A percentile compares a stretch with the other conserved stretches of the same genome.
These are phyloP conservation scores for Epichloe hybrida DNA, from an alignment of 2,329 filamentous ascomycete genomes.

Conservation along the genomic window DNA sequence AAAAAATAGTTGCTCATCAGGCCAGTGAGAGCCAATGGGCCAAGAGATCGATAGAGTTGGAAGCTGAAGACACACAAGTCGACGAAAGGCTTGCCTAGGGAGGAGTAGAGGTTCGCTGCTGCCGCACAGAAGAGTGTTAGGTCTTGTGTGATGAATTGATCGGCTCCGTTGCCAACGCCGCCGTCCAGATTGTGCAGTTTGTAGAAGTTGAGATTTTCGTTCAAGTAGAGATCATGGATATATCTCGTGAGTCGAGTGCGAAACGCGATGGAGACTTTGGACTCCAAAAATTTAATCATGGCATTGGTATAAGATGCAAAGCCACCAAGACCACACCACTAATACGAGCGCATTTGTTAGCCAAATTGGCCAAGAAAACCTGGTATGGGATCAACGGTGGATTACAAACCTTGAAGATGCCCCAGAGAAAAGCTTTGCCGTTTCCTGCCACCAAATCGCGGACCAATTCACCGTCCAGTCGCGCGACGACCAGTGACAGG, in stretches of 20 bases:
- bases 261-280: conserved; percentile 96
- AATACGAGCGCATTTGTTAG: conserved; percentile 3
- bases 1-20: conserved; percentile 87
- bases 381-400: background rate
- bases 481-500: conserved; percentile 80
- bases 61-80: conserved; percentile 97
- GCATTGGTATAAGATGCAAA: conserved; percentile 96
- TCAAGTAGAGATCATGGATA: conserved; percentile 93
- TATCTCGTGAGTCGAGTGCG: conserved; percentile 87
- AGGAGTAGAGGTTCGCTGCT: conserved; percentile 87
- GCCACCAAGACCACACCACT: conserved; percentile 87
- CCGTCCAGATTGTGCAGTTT: conserved; percentile 88
- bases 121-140: conserved; percentile 89
- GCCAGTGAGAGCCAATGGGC: conserved; percentile 73
- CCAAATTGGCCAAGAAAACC: background rate
- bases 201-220: conserved; percentile 91
- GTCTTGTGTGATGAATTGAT: conserved; percentile 97
- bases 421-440: conserved; percentile 75
- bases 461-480: conserved; percentile 90
- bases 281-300: conserved; percentile 98
- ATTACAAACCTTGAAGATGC: conserved; percentile 57
- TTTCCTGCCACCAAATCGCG: conserved; percentile 92
- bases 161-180: conserved; percentile 78
- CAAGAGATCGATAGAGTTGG: conserved; percentile 83
- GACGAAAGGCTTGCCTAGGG: conserved; percentile 93